Evolutionary conservation across 345 rosid genomes (phyloP).

Genomic region (Arabis alpina): DNA sequence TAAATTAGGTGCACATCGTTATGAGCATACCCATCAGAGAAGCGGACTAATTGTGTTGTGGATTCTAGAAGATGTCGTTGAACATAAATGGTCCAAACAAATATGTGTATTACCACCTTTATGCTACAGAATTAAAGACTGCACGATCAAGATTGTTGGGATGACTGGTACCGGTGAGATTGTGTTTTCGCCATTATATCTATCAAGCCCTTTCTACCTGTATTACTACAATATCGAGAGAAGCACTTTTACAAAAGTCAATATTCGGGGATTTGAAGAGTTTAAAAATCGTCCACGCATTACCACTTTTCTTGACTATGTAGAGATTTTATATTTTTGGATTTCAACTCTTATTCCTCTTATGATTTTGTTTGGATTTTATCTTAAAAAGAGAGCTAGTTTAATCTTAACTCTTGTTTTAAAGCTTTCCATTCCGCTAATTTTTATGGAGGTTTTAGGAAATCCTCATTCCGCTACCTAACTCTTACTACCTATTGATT

Average conservation of each 20-base stretch:
- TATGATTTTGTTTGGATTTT: no score
- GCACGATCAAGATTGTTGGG: background rate
- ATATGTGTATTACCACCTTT: background rate
- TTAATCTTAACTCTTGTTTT: no score
- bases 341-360: background rate
- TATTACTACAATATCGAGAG: slow-evolving; percentile 5
- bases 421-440: no score
- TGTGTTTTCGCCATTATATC: background rate
- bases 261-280: background rate
- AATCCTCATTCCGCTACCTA: no score
- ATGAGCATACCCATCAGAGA: no score
- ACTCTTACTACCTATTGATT: no score
- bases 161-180: background rate
- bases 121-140: background rate
- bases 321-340: background rate
- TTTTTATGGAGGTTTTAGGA: no score
- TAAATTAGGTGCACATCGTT: background rate
- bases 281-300: background rate
- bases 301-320: background rate
- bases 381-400: no score
- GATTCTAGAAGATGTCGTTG: slow-evolving; percentile 8
- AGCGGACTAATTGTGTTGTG: background rate
- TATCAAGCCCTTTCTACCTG: background rate
- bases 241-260: background rate
- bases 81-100: slow-evolving; percentile 11